phyloP scores from a whole-genome alignment of 2,329 filamentous ascomycete genomes.

The Fusarium acutatum region DNA sequence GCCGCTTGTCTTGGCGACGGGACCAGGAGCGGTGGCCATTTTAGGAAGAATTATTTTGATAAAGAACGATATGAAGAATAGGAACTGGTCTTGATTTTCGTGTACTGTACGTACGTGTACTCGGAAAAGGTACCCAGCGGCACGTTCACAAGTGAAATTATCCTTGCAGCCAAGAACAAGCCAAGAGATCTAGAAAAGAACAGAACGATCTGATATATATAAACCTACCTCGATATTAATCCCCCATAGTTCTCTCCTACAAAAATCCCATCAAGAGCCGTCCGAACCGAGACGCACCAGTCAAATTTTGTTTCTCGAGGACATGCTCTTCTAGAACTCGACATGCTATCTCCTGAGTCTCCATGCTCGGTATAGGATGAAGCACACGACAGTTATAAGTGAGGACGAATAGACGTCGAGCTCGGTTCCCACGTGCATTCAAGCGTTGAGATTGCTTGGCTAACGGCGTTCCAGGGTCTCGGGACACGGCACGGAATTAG shows the following conservation, averaged over 20 bases:
- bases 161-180: conserved; percentile 20
- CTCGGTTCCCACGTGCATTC: conserved; percentile 32
- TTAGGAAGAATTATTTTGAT: neutral
- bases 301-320: neutral
- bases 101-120: neutral
- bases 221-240: neutral
- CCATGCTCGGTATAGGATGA: conserved; percentile 28
- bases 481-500: conserved; percentile 32
- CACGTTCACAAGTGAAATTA: conserved; percentile 2
- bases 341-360: neutral
- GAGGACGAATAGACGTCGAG: conserved; percentile 29
- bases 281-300: conserved; percentile 29
- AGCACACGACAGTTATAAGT: conserved; percentile 26
- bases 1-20: conserved; percentile 61
- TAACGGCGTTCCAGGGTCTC: conserved; percentile 13
- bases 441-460: conserved; percentile 36
- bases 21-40: conserved; percentile 24
- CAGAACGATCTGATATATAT: conserved; percentile 18
- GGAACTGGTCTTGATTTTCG: neutral
- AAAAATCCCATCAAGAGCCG: conserved; percentile 7
- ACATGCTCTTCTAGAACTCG: neutral
- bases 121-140: neutral
- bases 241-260: neutral
- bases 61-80: neutral
- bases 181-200: conserved; percentile 4